Base-by-base conservation (phyloP, 1,284 basidiomycete genomes). In the Puccinia horiana region DNA sequence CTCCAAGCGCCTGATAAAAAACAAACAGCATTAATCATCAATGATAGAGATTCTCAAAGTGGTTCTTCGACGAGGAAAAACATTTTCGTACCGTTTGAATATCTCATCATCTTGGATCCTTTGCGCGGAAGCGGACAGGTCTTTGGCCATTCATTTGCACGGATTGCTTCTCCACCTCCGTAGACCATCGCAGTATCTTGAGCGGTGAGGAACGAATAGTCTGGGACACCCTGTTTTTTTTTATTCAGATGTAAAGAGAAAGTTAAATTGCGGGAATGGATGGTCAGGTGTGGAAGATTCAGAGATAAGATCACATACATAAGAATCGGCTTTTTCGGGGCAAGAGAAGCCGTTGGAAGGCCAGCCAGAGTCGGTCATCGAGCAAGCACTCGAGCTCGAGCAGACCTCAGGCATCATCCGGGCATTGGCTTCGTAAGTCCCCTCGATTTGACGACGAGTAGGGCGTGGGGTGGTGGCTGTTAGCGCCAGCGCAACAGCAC, bases 41-140 rank as follows among this genome's bases (percentile, higher is more conserved):
- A 29, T 9, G 9, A 47, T 8, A 16, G 44, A 16, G 44, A 8
- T 47, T 16, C 44, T 8, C 9, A 47, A 16, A 47, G 44, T 47
- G 9, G 44, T 47, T 12, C 3, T 8, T 40, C 18, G 42, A 65
- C 5, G 37, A 37, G n/a, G 44, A 70, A 23, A 32, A 29, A 32
- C 29, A 61, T 2, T 9, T 26, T 8, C 69, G 23, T 40, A 76
- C 74, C 74, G 40, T 76, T 76, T 4, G 74, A 58, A 76, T 76
- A 76, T 35, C 40, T 40, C 74, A 76, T 76, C 74, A 76, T 76
- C 74, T 58, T 76, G 32, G 74, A 49, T 16, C 74, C 74, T 12
- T 44, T 56, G 37, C 5, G 74, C 5, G 74, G 74, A 0, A 63
- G 26, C 0, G 54, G 9, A 32, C 74, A 76, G 14, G 49, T 18